phyloP scores from a whole-genome alignment of 164 flowering plant genomes.

The Chimonanthus salicifolius region DNA sequence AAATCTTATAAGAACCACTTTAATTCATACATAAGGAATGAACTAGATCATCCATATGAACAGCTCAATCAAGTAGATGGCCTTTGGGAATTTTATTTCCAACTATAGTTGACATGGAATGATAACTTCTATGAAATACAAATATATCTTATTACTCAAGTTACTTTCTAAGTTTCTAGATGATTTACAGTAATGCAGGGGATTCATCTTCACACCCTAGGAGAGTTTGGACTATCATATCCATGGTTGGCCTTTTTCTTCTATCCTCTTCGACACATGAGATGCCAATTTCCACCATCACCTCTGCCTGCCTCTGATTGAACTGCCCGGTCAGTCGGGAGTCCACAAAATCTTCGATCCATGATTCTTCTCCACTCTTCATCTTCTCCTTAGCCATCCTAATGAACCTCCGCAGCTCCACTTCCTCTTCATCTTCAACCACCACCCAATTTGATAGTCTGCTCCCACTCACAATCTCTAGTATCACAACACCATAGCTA shows the following conservation, averaged over 20 bases:
- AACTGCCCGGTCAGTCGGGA: constrained; percentile 18
- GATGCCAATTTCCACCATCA: constrained; percentile 19
- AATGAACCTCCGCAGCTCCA: constrained; percentile 17
- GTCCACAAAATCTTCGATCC: constrained; percentile 29
- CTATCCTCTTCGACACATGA: constrained; percentile 24
- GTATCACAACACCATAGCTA: constrained; percentile 20
- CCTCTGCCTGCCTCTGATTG: constrained; percentile 14
- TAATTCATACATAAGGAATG: too few relatives aligned
- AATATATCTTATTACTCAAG: too few relatives aligned
- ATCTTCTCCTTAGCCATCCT: constrained; percentile 20
- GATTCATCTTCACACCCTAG: background rate
- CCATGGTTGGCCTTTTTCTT: constrained; percentile 20
- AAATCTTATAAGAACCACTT: too few relatives aligned
- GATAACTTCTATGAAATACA: too few relatives aligned
- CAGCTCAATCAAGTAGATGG: too few relatives aligned
- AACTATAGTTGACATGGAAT: too few relatives aligned
- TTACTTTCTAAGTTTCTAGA: too few relatives aligned
- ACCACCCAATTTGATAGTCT: constrained; percentile 16
- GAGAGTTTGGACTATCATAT: background rate
- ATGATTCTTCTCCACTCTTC: constrained; percentile 9
- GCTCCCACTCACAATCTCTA: constrained; percentile 15
- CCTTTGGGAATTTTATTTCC: too few relatives aligned
- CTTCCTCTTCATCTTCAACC: constrained; percentile 15
- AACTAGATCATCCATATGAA: too few relatives aligned
- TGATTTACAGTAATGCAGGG: too few relatives aligned